phyloP scores from a whole-genome alignment of 2,329 filamentous ascomycete species.

The Elsinoe australis region DNA sequence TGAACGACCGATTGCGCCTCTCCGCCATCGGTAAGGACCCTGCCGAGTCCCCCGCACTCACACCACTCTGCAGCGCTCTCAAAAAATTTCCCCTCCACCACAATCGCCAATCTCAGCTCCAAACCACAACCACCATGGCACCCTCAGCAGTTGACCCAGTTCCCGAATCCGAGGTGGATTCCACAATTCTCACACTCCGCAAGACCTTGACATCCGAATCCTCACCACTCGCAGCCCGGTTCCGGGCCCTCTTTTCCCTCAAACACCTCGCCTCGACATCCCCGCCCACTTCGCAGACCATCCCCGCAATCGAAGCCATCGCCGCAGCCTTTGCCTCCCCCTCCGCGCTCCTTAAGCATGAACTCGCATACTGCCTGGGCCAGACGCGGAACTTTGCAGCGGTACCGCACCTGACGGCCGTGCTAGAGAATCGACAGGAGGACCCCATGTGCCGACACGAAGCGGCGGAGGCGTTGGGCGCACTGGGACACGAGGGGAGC shows the following conservation, averaged over 20 bases:
- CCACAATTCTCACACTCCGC: slow-evolving; percentile 57
- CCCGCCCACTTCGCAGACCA: slow-evolving; percentile 48
- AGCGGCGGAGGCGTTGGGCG: slow-evolving; percentile 88
- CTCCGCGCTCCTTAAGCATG: slow-evolving; percentile 89
- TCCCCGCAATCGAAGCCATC: slow-evolving; percentile 68
- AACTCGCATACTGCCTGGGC: slow-evolving; percentile 92
- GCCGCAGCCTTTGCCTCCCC: slow-evolving; percentile 77
- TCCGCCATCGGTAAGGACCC: slow-evolving; percentile 11
- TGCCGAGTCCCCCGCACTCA: slow-evolving; percentile 10
- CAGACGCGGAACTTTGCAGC: slow-evolving; percentile 75
- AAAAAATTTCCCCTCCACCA: slow-evolving; percentile 4
- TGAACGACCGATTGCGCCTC: no score
- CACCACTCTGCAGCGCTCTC: not conserved
- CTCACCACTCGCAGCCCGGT: slow-evolving; percentile 77
- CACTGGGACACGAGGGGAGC: slow-evolving; percentile 67
- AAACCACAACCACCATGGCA: slow-evolving; percentile 18
- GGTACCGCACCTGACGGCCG: slow-evolving; percentile 61
- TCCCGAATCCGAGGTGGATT: slow-evolving; percentile 20
- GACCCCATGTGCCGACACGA: slow-evolving; percentile 95
- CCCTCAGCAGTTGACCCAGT: slow-evolving; percentile 21
- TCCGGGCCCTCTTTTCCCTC: slow-evolving; percentile 93
- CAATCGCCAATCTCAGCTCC: not conserved
- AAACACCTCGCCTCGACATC: slow-evolving; percentile 77
- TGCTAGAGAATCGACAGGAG: slow-evolving; percentile 70
- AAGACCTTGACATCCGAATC: slow-evolving; percentile 71